Percentiles rank a stretch among this genome's conserved stretches.
These are phyloP conservation scores for Yarrowia yakushimensis DNA, from an alignment of 805 yeast genomes.

Conservation along the genomic window DNA sequence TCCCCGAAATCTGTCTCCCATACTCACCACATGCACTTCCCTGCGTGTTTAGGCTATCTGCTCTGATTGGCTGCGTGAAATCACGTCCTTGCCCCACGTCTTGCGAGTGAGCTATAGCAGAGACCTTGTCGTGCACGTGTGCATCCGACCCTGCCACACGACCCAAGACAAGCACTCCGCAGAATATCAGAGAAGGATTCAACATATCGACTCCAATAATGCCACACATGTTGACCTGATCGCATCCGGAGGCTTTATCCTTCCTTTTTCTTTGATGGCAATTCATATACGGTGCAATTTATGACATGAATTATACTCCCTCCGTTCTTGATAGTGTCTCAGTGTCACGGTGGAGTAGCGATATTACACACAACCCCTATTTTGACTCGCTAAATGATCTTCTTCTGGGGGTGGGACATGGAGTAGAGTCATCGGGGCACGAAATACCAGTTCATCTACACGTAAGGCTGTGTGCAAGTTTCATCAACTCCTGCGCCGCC, in stretches of 20 bases:
- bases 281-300: not conserved
- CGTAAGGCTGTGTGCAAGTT: not conserved
- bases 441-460: not conserved
- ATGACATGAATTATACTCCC: not conserved
- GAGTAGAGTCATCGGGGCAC: too few relatives aligned
- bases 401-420: not conserved
- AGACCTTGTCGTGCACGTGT: conserved; percentile 19
- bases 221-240: not conserved
- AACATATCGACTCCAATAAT: too few relatives aligned
- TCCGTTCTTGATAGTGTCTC: not conserved
- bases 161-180: not conserved
- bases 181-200: not conserved
- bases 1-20: not conserved
- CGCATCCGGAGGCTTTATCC: too few relatives aligned
- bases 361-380: not conserved
- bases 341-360: not conserved
- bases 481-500: not conserved
- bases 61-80: not conserved
- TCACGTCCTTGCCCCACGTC: not conserved
- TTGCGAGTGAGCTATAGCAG: not conserved
- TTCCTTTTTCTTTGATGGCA: not conserved
- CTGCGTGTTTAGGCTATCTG: conserved; percentile 18
- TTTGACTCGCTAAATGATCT: too few relatives aligned
- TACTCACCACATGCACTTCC: conserved; percentile 17
- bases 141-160: not conserved